Percentiles rank a stretch among this genome's conserved stretches.
phyloP scores from a whole-genome alignment of 2,329 filamentous ascomycete genomes.

The Tolypocladium pustulatum region DNA sequence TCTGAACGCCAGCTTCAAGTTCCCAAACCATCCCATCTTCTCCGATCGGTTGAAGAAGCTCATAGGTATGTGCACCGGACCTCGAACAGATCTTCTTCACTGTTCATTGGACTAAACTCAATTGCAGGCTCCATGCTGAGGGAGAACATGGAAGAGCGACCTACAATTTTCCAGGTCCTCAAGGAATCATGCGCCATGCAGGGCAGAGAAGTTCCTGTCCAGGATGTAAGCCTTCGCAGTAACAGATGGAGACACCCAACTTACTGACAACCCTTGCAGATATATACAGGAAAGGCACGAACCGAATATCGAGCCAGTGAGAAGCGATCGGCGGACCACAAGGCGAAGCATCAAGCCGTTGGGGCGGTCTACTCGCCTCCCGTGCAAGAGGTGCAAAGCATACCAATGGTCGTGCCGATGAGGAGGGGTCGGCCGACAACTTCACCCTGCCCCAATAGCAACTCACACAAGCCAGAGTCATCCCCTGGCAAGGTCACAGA shows the following conservation, averaged over 20 bases:
- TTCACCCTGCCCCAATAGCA: slow-evolving; percentile 26
- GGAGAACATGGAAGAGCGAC: slow-evolving; percentile 66
- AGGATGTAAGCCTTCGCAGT: slow-evolving; percentile 56
- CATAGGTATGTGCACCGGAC: slow-evolving; percentile 50
- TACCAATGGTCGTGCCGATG: slow-evolving; percentile 93
- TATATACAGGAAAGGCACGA: slow-evolving; percentile 55
- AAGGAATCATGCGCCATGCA: slow-evolving; percentile 83
- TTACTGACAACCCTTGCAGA: slow-evolving; percentile 34
- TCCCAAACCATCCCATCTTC: slow-evolving; percentile 77
- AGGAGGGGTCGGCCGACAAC: slow-evolving; percentile 60
- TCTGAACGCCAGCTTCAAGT: slow-evolving; percentile 89
- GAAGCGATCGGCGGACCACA: slow-evolving; percentile 43
- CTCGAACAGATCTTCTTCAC: too few species aligned
- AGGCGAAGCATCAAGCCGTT: slow-evolving; percentile 47
- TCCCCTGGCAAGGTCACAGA: slow-evolving; percentile 53
- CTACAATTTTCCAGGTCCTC: slow-evolving; percentile 91
- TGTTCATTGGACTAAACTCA: not conserved
- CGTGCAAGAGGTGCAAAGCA: slow-evolving; percentile 55
- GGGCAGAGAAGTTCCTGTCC: slow-evolving; percentile 73
- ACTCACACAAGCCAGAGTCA: slow-evolving; percentile 43
- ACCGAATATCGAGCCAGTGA: slow-evolving; percentile 47
- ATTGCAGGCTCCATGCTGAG: slow-evolving; percentile 72
- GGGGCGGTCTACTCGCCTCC: slow-evolving; percentile 77
- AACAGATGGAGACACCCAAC: not conserved
- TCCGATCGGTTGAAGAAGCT: slow-evolving; percentile 82